phyloP scores from a whole-genome alignment of 2,329 filamentous ascomycete species.

The Hymenoscyphus repandus region DNA sequence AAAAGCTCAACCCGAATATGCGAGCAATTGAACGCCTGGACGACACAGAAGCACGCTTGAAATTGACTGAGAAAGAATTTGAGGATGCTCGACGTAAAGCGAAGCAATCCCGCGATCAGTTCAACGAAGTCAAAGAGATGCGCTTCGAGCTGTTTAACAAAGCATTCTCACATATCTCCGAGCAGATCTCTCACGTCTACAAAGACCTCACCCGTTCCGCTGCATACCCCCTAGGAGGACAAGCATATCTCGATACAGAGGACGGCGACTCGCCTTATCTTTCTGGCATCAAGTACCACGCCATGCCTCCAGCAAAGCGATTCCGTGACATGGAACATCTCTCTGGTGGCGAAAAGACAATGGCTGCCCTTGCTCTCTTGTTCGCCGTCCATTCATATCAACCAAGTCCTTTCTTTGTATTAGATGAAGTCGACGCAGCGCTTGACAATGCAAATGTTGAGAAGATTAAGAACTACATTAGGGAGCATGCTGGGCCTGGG shows the following conservation, averaged over 20 bases:
- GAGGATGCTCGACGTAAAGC: slow-evolving; percentile 74
- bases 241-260: slow-evolving; percentile 81
- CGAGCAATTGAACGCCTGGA: slow-evolving; percentile 89
- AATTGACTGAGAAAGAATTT: slow-evolving; percentile 82
- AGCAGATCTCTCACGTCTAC: slow-evolving; percentile 91
- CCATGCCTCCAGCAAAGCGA: slow-evolving; percentile 96
- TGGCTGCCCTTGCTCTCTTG: slow-evolving; percentile 91
- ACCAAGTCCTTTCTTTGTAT: slow-evolving; percentile 92
- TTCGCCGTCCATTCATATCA: slow-evolving; percentile 98
- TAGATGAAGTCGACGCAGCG: slow-evolving; percentile 96
- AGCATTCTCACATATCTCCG: slow-evolving; percentile 89
- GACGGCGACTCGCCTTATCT: slow-evolving; percentile 96
- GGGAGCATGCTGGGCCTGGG: slow-evolving; percentile 86
- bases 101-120: slow-evolving; percentile 72
- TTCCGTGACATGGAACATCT: slow-evolving; percentile 99
- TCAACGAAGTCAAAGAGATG: slow-evolving; percentile 74
- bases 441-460: slow-evolving; percentile 97
- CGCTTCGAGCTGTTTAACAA: slow-evolving; percentile 91
- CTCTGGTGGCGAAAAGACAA: slow-evolving; percentile 96
- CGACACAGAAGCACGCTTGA: slow-evolving; percentile 75
- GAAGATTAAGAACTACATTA: slow-evolving; percentile 93
- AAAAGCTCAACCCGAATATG: slow-evolving; percentile 96
- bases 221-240: slow-evolving; percentile 89
- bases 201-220: slow-evolving; percentile 87
- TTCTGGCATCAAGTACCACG: slow-evolving; percentile 94